Evolutionary conservation across 2,329 filamentous ascomycete genomes (phyloP).

Genomic region (Neofusicoccum cordaticola): DNA sequence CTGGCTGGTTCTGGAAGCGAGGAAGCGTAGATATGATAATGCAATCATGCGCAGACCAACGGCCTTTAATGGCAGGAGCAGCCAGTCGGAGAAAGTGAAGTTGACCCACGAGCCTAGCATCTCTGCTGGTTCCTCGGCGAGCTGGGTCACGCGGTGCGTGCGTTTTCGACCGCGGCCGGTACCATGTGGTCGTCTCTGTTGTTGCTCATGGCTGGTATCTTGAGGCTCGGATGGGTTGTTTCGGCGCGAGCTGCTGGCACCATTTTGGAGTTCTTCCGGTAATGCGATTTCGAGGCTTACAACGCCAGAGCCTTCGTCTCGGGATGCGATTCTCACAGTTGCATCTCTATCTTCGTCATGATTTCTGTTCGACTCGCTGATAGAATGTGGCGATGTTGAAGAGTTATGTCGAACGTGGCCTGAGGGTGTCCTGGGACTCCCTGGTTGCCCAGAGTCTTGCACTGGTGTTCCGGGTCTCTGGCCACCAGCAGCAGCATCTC

Average conservation of each 20-base stretch:
- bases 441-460: background rate
- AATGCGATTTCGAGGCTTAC: conserved; percentile 38
- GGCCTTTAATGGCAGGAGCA: conserved; percentile 31
- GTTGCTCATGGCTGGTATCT: conserved; percentile 1
- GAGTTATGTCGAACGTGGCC: background rate
- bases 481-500: background rate
- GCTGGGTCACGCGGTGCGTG: conserved; percentile 35
- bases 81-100: conserved; percentile 30
- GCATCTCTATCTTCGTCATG: conserved; percentile 31
- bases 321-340: conserved; percentile 37
- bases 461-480: conserved; percentile 18
- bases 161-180: background rate
- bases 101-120: conserved; percentile 33
- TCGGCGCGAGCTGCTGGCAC: conserved; percentile 20
- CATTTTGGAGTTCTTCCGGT: conserved; percentile 30
- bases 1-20: conserved; percentile 16
- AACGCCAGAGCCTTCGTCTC: conserved; percentile 28
- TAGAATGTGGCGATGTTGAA: conserved; percentile 24
- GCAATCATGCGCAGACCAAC: conserved; percentile 32
- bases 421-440: conserved; percentile 19
- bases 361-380: conserved; percentile 25
- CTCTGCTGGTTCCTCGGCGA: conserved; percentile 33
- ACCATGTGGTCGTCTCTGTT: background rate
- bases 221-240: conserved; percentile 8
- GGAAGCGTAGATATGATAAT: conserved; percentile 16